Percentiles rank a stretch among this genome's conserved stretches.
Conservation (phyloP, 306 rosid species). For the Adenanthera pavonina region DNA sequence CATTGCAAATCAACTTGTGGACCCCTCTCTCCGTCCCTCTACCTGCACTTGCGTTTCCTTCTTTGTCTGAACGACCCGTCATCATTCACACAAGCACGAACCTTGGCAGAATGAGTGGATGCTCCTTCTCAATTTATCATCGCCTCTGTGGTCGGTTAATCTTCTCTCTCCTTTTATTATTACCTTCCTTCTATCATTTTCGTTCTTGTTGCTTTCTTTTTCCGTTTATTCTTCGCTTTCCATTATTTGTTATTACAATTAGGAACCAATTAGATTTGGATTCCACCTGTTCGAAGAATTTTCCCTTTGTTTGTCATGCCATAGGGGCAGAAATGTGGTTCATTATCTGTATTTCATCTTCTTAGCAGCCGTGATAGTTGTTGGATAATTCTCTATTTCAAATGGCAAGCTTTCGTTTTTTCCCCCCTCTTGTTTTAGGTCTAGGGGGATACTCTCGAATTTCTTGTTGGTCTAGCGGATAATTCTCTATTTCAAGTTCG, state of each 20-base stretch:
- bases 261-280: background rate
- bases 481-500: background rate
- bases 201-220: background rate
- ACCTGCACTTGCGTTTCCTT: background rate
- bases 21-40: background rate
- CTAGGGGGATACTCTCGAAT: constrained; percentile 8
- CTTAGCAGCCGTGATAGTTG: constrained; percentile 1
- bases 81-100: background rate
- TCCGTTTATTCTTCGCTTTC: background rate
- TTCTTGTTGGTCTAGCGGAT: constrained; percentile 8
- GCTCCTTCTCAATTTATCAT: constrained; percentile 29
- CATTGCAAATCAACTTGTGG: background rate
- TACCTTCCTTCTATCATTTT: background rate
- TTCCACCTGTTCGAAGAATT: constrained; percentile 5
- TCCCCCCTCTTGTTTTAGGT: background rate
- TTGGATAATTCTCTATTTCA: constrained; percentile 8
- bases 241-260: background rate
- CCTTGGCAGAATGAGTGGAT: background rate
- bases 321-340: background rate
- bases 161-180: background rate
- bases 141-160: background rate
- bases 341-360: constrained; percentile 7
- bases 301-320: background rate
- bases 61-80: constrained; percentile 6
- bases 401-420: background rate